Evolutionary conservation across 352 stramenopile genomes (phyloP).

Genomic region (Saprolegnia diclina): DNA sequence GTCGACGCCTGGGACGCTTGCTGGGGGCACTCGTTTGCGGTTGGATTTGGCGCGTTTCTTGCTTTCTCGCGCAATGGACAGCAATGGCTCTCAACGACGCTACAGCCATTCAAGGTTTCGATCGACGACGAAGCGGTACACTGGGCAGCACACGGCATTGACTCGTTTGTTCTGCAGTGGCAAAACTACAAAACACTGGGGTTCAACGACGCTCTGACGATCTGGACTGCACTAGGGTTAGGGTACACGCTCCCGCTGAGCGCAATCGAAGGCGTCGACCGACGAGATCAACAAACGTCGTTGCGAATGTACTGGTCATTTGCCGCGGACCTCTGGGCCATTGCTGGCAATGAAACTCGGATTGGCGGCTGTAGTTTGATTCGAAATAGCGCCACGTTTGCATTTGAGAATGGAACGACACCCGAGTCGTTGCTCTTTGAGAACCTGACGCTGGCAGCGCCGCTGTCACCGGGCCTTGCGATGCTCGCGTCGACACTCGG

Average conservation of each 20-base stretch:
- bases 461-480: neutral
- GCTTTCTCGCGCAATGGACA: neutral
- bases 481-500: neutral
- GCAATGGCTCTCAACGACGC: neutral
- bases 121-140: neutral
- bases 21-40: slow-evolving; percentile 5
- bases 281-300: neutral
- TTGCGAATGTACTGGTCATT: slow-evolving; percentile 14
- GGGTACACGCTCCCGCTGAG: neutral
- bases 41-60: neutral
- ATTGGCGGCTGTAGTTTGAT: neutral
- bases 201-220: neutral
- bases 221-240: neutral
- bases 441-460: neutral
- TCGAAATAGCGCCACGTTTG: neutral
- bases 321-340: slow-evolving; percentile 2
- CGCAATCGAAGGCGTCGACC: neutral
- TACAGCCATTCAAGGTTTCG: too few species aligned
- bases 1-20: neutral
- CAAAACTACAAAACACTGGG: slow-evolving; percentile 22
- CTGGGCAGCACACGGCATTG: slow-evolving; percentile 13
- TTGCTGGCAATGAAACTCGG: neutral
- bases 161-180: slow-evolving; percentile 10
- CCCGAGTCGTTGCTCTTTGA: neutral
- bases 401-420: neutral